Conservation (phyloP, 2,329 filamentous ascomycete species). For the Pleurostoma richardsiae region DNA sequence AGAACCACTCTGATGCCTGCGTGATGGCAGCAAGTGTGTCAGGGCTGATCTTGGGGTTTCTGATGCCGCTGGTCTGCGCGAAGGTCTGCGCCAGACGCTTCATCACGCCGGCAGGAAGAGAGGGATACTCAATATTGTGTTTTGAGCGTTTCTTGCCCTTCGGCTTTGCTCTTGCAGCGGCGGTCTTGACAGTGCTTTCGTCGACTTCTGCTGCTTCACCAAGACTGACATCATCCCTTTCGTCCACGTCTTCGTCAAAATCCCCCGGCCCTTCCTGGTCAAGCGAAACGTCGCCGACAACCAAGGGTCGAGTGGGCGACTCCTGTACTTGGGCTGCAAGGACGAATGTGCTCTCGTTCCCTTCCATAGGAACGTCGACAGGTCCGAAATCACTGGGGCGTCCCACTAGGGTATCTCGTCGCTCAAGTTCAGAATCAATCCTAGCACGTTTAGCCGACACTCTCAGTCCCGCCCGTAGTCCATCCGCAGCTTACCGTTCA, state of each 20-base stretch:
- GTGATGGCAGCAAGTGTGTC: constrained; percentile 71
- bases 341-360: constrained; percentile 48
- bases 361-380: constrained; percentile 41
- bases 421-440: constrained; percentile 32
- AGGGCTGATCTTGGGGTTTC: constrained; percentile 64
- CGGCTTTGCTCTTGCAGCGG: constrained; percentile 26
- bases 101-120: constrained; percentile 67
- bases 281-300: constrained; percentile 10
- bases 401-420: constrained; percentile 29
- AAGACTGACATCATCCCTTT: constrained; percentile 15
- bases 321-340: constrained; percentile 27
- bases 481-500: constrained; percentile 29
- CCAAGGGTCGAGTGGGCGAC: constrained; percentile 9
- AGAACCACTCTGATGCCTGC: constrained; percentile 85
- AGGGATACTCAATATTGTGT: constrained; percentile 71
- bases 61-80: constrained; percentile 58
- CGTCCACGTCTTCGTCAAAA: constrained; percentile 17
- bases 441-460: neutral
- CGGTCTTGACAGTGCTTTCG: constrained; percentile 1
- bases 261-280: constrained; percentile 13
- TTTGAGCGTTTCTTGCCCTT: constrained; percentile 55
- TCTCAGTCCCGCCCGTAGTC: neutral
- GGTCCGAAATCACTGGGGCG: constrained; percentile 45
- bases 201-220: constrained; percentile 7
- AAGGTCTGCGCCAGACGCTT: constrained; percentile 70